Evolutionary conservation across 805 yeast species (phyloP), one percentile per base, ranked within the genome.

Genomic region (Candida oleophila): DNA sequence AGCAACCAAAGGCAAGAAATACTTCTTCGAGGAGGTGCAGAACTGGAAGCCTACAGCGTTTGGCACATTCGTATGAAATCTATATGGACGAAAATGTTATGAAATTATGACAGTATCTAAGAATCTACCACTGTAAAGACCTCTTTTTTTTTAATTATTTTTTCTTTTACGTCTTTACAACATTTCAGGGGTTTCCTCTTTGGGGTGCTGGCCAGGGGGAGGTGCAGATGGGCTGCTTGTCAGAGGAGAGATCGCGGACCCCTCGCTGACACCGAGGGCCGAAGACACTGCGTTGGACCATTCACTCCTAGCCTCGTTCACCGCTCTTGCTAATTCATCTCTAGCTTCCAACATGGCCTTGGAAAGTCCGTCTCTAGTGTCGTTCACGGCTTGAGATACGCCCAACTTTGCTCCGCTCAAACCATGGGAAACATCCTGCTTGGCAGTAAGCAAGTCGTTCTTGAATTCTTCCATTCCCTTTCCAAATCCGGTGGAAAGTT

Each of bases 31-130:
- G 38, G 47, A 48, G 14, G 63, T 64, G 40, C 45, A 60, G 0
- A 52, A 68, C 32, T 82, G 86, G 85, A 56, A 57, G 19, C 79
- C 84, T 0, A 71, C 62, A 46, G 84, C 87, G 1, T 81, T 82
- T 62, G 87, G 87, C 2, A 47, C 45, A 2, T 48, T 39, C 28
- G 41, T 48, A 22, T 50, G 45, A 45, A 21, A 30, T n/a, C n/a
- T n/a, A n/a, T n/a, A n/a, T n/a, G n/a, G n/a, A n/a, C n/a, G n/a
- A n/a, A n/a, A n/a, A n/a, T n/a, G n/a, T n/a, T n/a, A n/a, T n/a
- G n/a, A n/a, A n/a, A n/a, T n/a, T n/a, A n/a, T n/a, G n/a, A n/a
- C n/a, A n/a, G n/a, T n/a, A n/a, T n/a, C n/a, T n/a, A n/a, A 25
- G 11, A 18, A 15, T 15, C 38, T 15, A 18, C 5, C 5, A 34